Evolutionary conservation across 805 yeast species (phyloP).

Genomic region (Candida caryicola): DNA sequence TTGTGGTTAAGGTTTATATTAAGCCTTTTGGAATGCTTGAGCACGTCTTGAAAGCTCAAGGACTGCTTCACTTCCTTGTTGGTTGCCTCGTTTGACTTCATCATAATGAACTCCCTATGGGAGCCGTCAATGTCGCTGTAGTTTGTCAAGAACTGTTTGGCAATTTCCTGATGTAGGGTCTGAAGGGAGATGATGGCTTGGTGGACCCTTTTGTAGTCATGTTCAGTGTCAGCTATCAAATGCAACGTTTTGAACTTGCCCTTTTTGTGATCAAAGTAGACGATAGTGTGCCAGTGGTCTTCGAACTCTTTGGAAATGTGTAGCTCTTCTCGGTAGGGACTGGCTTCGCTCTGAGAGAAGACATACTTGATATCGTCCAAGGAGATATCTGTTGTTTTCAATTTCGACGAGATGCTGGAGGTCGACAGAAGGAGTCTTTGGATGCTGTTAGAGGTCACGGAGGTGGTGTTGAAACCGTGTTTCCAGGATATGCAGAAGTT

Average conservation of each 20-base stretch:
- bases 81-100: constrained; percentile 15
- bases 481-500: constrained; percentile 56
- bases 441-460: constrained; percentile 12
- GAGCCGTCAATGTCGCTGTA: constrained; percentile 34
- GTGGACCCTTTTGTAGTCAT: constrained; percentile 54
- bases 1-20: constrained; percentile 68
- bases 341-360: constrained; percentile 66
- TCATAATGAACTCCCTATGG: constrained; percentile 24
- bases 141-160: constrained; percentile 50
- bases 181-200: constrained; percentile 58
- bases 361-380: constrained; percentile 66
- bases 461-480: constrained; percentile 29
- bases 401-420: constrained; percentile 10
- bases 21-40: constrained; percentile 60
- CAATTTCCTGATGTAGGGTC: constrained; percentile 55
- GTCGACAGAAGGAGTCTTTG: constrained; percentile 16
- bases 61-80: constrained; percentile 24
- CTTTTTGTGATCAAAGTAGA: constrained; percentile 59
- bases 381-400: constrained; percentile 25
- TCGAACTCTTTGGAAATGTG: constrained; percentile 65
- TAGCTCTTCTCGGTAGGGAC: constrained; percentile 82
- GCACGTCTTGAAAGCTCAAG: constrained; percentile 64
- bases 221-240: constrained; percentile 65
- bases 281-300: constrained; percentile 74
- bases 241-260: constrained; percentile 76